Evolutionary conservation across 306 rosid species (phyloP), one percentile per base, ranked within the genome.

Genomic region (Vigna hirtella): DNA sequence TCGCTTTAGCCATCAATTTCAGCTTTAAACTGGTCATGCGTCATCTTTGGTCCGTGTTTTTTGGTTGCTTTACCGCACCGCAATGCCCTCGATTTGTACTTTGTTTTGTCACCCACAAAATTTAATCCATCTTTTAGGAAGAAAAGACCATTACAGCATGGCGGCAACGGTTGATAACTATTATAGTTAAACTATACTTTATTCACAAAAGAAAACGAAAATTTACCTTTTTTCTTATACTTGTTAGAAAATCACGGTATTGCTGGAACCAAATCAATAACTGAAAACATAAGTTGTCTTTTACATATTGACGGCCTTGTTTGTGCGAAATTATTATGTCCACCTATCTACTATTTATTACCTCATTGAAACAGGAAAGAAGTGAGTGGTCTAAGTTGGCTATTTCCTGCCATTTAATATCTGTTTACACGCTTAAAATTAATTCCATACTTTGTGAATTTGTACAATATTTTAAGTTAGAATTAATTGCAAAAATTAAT

Each of bases 1-100:
- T 66, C 74, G 56, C 62, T 73, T 8, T 67, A 58, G 32, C 62
- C 18, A 30, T 42, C 38, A 62, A 15, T 51, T 53, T 49, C 42
- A 34, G 12, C 50, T 75, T 62, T 28, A 16, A 30, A 18, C 50
- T 26, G 7, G 15, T 15, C 28, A 7, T 51, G 64, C 56, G 70
- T 64, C 6, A 15, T 63, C 30, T 10, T 26, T 22, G 79, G 65
- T 1, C 74, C 70, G 71, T 63, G 55, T 51, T 42, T 28, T 22
- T 43, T 16, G 73, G 36, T 63, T 36, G 3, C 20, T 17, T 6
- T 2, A 38, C 67, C n/a, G 42, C 72, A 7, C 73, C n/a, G 50
- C 72, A 7, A 26, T 7, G 34, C 2, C 13, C 20, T 40, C 1
- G 14, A 72, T 72, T 42, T 43, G 11, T 56, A 51, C 34, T 4